Conservation (phyloP, 306 rosid species). For the Cajanus cajan region DNA sequence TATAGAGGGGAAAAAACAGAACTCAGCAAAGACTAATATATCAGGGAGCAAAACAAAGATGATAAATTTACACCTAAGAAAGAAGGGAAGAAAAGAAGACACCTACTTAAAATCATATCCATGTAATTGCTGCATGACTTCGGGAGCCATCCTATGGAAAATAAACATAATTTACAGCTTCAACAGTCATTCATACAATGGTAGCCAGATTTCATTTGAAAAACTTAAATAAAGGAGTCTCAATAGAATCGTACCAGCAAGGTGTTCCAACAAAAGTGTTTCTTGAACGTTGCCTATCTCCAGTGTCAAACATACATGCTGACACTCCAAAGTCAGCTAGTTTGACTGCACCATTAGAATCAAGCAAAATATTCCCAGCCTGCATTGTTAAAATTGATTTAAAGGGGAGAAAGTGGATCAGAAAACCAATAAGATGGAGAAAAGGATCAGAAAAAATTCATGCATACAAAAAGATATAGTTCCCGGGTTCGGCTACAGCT, state of each 20-base stretch:
- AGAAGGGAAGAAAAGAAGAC: not conserved
- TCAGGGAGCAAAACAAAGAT: not conserved
- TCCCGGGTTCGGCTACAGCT: constrained; percentile 1
- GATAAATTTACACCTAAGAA: not conserved
- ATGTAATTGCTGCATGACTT: constrained; percentile 97
- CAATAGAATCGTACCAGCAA: constrained; percentile 71
- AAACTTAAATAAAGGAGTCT: constrained; percentile 12
- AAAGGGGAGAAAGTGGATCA: constrained; percentile 12
- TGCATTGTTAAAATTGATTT: constrained; percentile 41
- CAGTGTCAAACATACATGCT: constrained; percentile 89
- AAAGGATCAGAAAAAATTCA: constrained; percentile 9
- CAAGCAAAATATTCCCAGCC: constrained; percentile 95
- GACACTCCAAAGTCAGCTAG: constrained; percentile 98
- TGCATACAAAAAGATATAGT: not conserved
- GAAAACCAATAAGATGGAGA: constrained; percentile 1
- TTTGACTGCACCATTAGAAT: constrained; percentile 85
- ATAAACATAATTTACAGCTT: constrained; percentile 24
- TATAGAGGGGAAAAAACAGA: constrained; percentile 23
- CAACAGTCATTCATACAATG: not conserved
- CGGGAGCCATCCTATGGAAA: constrained; percentile 97
- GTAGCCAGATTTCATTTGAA: constrained; percentile 1
- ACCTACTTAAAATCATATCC: constrained; percentile 98
- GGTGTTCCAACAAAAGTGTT: constrained; percentile 99
- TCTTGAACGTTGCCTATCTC: constrained; percentile 92
- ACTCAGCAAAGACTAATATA: constrained; percentile 2